Evolutionary conservation across 2,329 filamentous ascomycete genomes (phyloP).

Genomic region (Bimuria novae-zelandiae): DNA sequence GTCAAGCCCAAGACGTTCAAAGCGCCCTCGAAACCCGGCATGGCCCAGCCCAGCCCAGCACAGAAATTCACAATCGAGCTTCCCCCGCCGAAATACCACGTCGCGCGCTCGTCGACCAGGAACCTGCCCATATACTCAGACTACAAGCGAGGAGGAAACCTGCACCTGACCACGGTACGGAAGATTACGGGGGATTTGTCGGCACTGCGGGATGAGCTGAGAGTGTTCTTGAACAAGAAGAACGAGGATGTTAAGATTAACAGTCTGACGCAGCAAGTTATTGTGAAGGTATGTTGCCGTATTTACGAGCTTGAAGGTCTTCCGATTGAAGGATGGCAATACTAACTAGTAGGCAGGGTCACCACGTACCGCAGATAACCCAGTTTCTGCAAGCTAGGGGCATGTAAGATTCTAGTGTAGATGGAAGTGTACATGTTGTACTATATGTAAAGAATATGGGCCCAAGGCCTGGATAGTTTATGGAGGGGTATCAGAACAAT

Average conservation of each 20-base stretch:
- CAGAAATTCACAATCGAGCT: slow-evolving; percentile 17
- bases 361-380: slow-evolving; percentile 14
- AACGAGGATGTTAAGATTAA: slow-evolving; percentile 62
- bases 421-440: slow-evolving; percentile 1
- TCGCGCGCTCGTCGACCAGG: slow-evolving; percentile 71
- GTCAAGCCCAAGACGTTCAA: neutral
- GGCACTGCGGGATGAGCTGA: slow-evolving; percentile 67
- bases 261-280: slow-evolving; percentile 70
- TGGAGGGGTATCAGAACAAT: no score
- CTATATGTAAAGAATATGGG: slow-evolving; percentile 3
- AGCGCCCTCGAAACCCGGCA: neutral
- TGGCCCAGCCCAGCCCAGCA: slow-evolving; percentile 13
- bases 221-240: slow-evolving; percentile 61
- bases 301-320: neutral
- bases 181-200: slow-evolving; percentile 76
- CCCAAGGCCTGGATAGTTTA: neutral
- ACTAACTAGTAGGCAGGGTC: slow-evolving; percentile 12
- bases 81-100: slow-evolving; percentile 62
- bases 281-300: slow-evolving; percentile 33
- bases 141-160: slow-evolving; percentile 74
- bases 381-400: slow-evolving; percentile 17
- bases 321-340: neutral
- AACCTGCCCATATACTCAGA: slow-evolving; percentile 79
- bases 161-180: slow-evolving; percentile 74
- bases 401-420: slow-evolving; percentile 8